Conservation (phyloP, 2,329 filamentous ascomycete genomes). For the Atkinsonella hypoxylon region DNA sequence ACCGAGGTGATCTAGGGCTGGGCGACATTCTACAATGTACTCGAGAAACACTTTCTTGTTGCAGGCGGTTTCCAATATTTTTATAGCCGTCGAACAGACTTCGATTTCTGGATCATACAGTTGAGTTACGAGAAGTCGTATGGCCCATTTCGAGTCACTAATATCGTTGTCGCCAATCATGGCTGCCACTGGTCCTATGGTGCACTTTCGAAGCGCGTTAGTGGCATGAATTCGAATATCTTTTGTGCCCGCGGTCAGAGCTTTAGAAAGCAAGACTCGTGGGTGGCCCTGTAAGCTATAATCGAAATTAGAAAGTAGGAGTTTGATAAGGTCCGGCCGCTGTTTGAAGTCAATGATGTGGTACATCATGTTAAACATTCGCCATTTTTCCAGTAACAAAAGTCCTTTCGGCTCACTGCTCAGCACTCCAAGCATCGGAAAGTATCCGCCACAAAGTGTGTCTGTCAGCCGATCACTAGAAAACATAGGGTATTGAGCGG, state of each 20-base stretch:
- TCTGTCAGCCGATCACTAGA: conserved; percentile 73
- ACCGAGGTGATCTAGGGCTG: conserved; percentile 85
- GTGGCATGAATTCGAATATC: conserved; percentile 86
- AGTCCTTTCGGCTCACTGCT: conserved; percentile 75
- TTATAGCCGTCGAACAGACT: conserved; percentile 90
- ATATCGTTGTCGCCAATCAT: conserved; percentile 25
- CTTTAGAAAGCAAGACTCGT: conserved; percentile 84
- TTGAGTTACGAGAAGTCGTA: conserved; percentile 92
- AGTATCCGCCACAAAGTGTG: conserved; percentile 85
- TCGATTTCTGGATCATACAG: conserved; percentile 95
- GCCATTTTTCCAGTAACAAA: conserved; percentile 87
- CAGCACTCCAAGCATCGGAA: conserved; percentile 79
- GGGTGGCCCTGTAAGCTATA: conserved; percentile 83
- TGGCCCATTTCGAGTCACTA: conserved; percentile 84
- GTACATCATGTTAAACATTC: conserved; percentile 99
- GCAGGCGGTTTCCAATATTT: conserved; percentile 94
- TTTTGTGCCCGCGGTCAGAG: conserved; percentile 82
- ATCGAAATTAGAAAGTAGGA: conserved; percentile 83
- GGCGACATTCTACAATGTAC: conserved; percentile 92
- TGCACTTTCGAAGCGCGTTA: conserved; percentile 76
- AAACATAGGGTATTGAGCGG: conserved; percentile 80
- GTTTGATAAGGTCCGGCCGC: conserved; percentile 80
- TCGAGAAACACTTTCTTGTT: conserved; percentile 85
- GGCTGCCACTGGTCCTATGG: conserved; percentile 38
- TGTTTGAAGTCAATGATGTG: conserved; percentile 89